Conservation (phyloP, 2,329 filamentous ascomycete species). For the Pezicula radicicola region DNA sequence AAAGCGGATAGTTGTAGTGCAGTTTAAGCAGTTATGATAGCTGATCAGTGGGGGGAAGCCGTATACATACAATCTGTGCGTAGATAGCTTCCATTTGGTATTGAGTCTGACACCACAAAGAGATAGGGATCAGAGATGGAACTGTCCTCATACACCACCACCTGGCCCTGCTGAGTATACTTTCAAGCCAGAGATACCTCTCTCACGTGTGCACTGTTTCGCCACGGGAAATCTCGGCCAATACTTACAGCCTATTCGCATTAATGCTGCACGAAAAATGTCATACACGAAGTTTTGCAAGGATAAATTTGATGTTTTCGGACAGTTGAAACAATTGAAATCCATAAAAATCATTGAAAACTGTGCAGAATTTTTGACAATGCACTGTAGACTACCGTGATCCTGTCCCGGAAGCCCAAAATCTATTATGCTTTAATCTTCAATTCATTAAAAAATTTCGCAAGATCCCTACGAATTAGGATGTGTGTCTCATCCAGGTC, state of each 20-base stretch:
- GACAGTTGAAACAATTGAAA: no score
- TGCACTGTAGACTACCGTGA: background rate
- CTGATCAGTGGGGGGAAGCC: background rate
- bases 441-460: background rate
- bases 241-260: background rate
- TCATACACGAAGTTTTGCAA: no score
- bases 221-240: background rate
- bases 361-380: no score
- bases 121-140: background rate
- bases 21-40: background rate
- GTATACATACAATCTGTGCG: background rate
- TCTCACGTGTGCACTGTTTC: background rate
- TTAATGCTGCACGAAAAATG: no score
- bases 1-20: background rate
- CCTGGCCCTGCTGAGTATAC: background rate
- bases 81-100: background rate
- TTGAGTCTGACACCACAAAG: background rate
- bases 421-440: background rate
- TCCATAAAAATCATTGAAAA: no score
- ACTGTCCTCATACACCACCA: background rate
- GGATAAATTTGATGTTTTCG: no score
- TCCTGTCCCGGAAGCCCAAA: background rate
- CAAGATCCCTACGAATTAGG: background rate
- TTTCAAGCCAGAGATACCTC: background rate
- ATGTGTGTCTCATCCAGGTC: background rate